Conservation (phyloP, 495 filamentous ascomycete species). For the Penicillium ochrochloron region DNA sequence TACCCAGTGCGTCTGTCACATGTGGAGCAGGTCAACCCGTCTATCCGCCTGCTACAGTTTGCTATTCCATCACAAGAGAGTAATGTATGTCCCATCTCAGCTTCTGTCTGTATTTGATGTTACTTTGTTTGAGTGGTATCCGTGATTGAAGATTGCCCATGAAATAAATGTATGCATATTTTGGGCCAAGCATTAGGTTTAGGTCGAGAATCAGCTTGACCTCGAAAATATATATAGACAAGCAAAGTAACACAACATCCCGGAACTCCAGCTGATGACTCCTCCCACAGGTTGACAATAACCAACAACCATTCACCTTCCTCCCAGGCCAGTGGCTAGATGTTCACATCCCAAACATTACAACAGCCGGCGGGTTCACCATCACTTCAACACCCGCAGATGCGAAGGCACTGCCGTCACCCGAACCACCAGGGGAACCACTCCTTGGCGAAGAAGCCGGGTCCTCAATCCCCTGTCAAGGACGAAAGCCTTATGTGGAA, state of each 20-base stretch:
- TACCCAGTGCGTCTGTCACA: conserved; percentile 53
- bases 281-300: conserved; percentile 21
- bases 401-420: conserved; percentile 39
- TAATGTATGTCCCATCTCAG: conserved; percentile 10
- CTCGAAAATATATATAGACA: neutral
- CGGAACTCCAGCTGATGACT: neutral
- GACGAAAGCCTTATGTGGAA: conserved; percentile 62
- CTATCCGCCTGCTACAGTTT: conserved; percentile 56
- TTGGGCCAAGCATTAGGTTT: neutral
- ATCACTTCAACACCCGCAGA: conserved; percentile 74
- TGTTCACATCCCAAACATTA: conserved; percentile 67
- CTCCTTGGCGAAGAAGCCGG: conserved; percentile 28
- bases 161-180: neutral
- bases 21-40: conserved; percentile 52
- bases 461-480: conserved; percentile 27
- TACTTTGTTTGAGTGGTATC: neutral
- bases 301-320: conserved; percentile 54
- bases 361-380: conserved; percentile 81
- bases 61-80: conserved; percentile 34
- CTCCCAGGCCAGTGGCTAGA: conserved; percentile 92
- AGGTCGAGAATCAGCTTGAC: neutral
- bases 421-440: conserved; percentile 27
- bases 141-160: neutral
- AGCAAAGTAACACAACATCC: neutral
- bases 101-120: neutral